phyloP scores from a whole-genome alignment of 176 grass and related monocot genomes.

The Oryza rufipogon region DNA sequence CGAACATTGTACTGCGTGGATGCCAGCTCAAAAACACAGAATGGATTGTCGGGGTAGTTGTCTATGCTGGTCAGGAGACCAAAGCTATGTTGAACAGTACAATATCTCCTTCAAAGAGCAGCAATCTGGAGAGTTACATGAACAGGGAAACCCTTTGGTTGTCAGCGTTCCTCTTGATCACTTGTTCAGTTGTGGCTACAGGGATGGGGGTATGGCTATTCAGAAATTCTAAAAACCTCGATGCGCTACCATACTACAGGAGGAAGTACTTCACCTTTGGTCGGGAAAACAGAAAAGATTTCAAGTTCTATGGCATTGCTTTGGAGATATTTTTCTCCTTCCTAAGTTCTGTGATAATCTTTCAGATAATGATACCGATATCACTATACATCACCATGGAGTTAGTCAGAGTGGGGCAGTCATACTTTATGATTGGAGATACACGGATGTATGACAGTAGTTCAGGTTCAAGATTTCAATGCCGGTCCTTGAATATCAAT shows the following conservation, averaged over 20 bases:
- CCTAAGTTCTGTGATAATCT: slow-evolving; percentile 99
- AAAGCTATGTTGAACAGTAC: slow-evolving; percentile 99
- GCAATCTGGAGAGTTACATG: slow-evolving; percentile 98
- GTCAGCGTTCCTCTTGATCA: slow-evolving; percentile 94
- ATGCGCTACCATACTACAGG: slow-evolving; percentile 92
- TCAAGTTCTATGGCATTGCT: slow-evolving; percentile 85
- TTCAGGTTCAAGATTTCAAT: slow-evolving; percentile 98
- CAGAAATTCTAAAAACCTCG: slow-evolving; percentile 78
- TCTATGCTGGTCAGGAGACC: slow-evolving; percentile 99
- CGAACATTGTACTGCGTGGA: slow-evolving; percentile 93
- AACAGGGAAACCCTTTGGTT: slow-evolving; percentile 99
- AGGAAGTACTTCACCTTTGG: slow-evolving; percentile 85
- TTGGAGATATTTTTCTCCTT: slow-evolving; percentile 99
- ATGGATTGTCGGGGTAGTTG: slow-evolving; percentile 89
- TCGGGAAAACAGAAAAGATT: slow-evolving; percentile 81
- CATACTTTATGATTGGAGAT: slow-evolving; percentile 99
- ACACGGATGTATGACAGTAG: slow-evolving; percentile 82
- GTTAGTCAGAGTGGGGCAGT: slow-evolving; percentile 89
- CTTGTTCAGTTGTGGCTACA: slow-evolving; percentile 91
- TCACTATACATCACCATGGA: slow-evolving; percentile 99
- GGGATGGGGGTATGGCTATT: slow-evolving; percentile 97
- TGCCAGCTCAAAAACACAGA: slow-evolving; percentile 98
- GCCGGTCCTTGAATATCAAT: slow-evolving; percentile 98
- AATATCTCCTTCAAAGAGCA: slow-evolving; percentile 94
- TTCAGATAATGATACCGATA: slow-evolving; percentile 99